Conservation (phyloP, 1,284 basidiomycete genomes). For the Inonotus obliquus region DNA sequence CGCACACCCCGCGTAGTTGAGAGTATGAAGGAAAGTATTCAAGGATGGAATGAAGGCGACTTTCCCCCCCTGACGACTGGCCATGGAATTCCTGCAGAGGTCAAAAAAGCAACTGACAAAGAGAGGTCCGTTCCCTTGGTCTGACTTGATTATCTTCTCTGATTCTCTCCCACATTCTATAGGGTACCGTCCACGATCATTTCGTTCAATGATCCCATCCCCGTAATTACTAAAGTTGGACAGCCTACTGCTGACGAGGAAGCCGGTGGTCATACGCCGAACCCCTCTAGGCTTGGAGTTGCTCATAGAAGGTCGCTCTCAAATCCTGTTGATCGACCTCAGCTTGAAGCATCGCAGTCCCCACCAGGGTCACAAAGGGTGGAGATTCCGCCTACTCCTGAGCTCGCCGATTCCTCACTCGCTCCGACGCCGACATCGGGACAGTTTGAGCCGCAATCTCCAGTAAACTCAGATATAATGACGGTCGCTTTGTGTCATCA, state of each 20-base stretch:
- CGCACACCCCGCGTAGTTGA: not conserved
- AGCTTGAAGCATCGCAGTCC: not conserved
- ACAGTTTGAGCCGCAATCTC: conserved; percentile 14
- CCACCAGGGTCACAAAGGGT: not conserved
- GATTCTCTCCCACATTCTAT: not conserved
- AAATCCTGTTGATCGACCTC: conserved; percentile 12
- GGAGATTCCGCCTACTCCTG: conserved; percentile 17
- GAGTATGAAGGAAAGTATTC: conserved; percentile 9
- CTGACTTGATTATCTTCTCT: not conserved
- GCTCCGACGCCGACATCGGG: conserved; percentile 17
- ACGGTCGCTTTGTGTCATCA: not conserved
- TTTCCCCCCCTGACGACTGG: conserved; percentile 32
- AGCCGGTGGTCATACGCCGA: not conserved
- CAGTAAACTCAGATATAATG: conserved; percentile 14
- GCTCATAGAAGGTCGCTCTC: conserved; percentile 18
- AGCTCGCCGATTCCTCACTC: conserved; percentile 5
- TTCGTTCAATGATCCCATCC: not conserved
- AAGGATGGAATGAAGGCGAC: conserved; percentile 35
- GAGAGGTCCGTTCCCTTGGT: not conserved
- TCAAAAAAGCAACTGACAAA: not conserved
- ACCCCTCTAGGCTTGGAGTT: conserved; percentile 4
- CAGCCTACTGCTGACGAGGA: not conserved
- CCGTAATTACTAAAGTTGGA: not conserved
- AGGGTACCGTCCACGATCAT: not conserved
- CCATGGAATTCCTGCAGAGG: not conserved